Base-by-base conservation (phyloP, 2,329 filamentous ascomycete species). In the Colletotrichum coccodes region DNA sequence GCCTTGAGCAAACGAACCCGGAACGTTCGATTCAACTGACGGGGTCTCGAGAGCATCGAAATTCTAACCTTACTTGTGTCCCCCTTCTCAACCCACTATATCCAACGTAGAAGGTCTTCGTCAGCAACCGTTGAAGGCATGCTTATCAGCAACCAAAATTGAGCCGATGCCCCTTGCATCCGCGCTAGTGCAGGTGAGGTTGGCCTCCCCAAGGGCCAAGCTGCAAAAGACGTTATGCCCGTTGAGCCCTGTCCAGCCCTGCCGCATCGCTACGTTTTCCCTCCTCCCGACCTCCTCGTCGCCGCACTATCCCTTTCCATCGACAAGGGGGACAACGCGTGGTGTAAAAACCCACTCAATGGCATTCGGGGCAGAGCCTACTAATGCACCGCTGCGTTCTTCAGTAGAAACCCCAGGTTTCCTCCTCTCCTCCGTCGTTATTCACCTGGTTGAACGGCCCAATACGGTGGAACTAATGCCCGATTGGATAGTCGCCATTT, bases 101-200 rank as follows among this genome's bases (percentile, higher is more conserved):
- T 34, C 30, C n/a, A 21, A 34, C 18, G 30, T 23, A 44, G 53
- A 56, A 44, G 18, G 26, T 21, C 18, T 23, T 32, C 23, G 28
- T 21, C 26, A 42, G 12, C 32, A 30, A 44, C 60, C 60, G 46
- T 46, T 52, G 52, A 32, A 40, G 40, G 11, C 61, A n/a, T 62
- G 18, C 60, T 68, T 68, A 60, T 68, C 65, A 54, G 53, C 23
- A 34, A 18, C 12, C 28, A 16, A 26, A 30, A 16, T 30, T n/a
- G 32, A 30, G 16, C 30, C 18, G 44, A 64, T 40, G 64, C 47
- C 65, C 65, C 65, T 68, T 54, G 65, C 61, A 68, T 47, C 47
- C 21, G 34, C 65, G 60, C 65, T 60, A 65, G 65, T 60, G 65
- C 65, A 68, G 54, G 47, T 53, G 42, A 65, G 50, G n/a, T 54